Evolutionary conservation across 2,329 filamentous ascomycete species (phyloP).

Genomic region (Trichoderma gracile): DNA sequence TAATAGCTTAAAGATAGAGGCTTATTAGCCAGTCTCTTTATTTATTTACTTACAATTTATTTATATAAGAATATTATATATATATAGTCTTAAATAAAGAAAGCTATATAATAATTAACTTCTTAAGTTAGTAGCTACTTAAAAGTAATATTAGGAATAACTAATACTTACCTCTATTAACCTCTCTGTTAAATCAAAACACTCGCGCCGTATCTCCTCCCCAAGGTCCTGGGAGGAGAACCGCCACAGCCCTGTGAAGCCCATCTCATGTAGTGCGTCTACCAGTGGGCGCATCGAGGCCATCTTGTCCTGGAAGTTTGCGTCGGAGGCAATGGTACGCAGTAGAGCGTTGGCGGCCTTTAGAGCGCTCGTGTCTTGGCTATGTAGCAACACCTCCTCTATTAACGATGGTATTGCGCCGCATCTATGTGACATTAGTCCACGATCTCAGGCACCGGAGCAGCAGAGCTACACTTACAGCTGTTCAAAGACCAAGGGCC

Average conservation of each 20-base stretch:
- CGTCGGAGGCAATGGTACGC: constrained; percentile 57
- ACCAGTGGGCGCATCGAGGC: constrained; percentile 52
- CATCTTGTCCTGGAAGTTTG: constrained; percentile 51
- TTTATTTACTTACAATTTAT: too few relatives aligned
- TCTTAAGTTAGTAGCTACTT: too few relatives aligned
- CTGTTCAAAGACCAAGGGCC: constrained; percentile 58
- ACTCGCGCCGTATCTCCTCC: constrained; percentile 53
- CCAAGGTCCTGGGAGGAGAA: constrained; percentile 53
- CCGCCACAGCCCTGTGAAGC: constrained; percentile 64
- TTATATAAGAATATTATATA: too few relatives aligned
- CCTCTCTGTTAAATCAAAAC: constrained; percentile 58
- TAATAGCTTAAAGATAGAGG: too few relatives aligned
- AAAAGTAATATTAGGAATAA: too few relatives aligned
- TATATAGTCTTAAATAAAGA: too few relatives aligned
- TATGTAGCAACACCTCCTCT: constrained; percentile 63
- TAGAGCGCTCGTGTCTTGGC: constrained; percentile 61
- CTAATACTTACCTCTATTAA: constrained; percentile 56
- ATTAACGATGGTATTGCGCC: constrained; percentile 59
- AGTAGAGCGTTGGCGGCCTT: constrained; percentile 62
- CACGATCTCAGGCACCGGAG: not conserved
- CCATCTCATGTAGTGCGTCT: constrained; percentile 58
- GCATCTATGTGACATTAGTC: constrained; percentile 44
- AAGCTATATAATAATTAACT: too few relatives aligned
- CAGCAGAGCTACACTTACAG: constrained; percentile 48
- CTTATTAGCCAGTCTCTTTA: too few relatives aligned